Evolutionary conservation across 2,329 filamentous ascomycete species (phyloP), one percentile per base, ranked within the genome.

Genomic region (Huntiella savannae): DNA sequence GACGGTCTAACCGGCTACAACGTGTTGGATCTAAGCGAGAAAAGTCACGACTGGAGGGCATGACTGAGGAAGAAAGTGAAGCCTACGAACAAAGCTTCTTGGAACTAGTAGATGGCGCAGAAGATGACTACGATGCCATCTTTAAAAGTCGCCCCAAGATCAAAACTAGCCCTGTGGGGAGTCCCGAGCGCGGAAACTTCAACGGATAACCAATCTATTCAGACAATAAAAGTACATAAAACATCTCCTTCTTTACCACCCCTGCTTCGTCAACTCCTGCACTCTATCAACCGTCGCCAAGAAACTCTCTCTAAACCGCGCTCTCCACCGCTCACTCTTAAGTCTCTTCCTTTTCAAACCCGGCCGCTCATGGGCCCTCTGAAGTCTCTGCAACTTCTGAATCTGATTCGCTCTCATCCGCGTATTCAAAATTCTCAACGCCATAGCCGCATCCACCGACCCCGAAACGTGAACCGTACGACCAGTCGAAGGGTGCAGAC

Each of bases 71-170:
- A 43, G 48, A 45, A 8, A 6, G 42, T 19, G 16, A 37, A 5
- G 60, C 54, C 33, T 56, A 59, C 32, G 56, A 60, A n/a, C 55
- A 60, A 17, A 68, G 75, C 1, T 68, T 82, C 6, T 68, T 88
- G 55, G 72, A 79, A 52, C 62, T 93, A 36, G 77, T 93, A 48
- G 69, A 52, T 12, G 40, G 40, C 10, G 32, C 16, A 4, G 70
- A 78, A 46, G 77, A 84, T 53, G 84, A 92, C 50, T 82, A 85
- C 59, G 79, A 82, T 49, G 80, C 79, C 19, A 79, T 94, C 1
- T 95, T 95, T 59, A 83, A 79, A 62, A 87, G 82, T 52, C 64
- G 87, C 52, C 87, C 87, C 0, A 81, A 77, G 59, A 75, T 95
- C 53, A 78, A 79, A 52, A 73, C 74, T 8, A 93, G 85, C 58